Evolutionary conservation across 441 rosid species (phyloP).

Genomic region (Cnidoscolus chayamansa): DNA sequence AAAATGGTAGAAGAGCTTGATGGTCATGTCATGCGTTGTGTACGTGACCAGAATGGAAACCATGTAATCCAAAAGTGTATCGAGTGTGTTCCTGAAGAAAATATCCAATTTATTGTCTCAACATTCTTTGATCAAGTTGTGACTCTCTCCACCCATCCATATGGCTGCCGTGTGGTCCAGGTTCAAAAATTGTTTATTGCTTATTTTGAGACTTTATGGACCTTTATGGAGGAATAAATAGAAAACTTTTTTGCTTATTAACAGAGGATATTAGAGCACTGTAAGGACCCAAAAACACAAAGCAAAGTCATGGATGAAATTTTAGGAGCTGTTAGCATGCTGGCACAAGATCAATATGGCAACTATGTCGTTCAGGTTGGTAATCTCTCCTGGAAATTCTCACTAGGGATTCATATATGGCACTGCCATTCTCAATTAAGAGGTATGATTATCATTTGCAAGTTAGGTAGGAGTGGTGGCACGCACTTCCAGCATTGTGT

Average conservation of each 20-base stretch:
- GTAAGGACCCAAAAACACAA: conserved; percentile 56
- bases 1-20: conserved; percentile 72
- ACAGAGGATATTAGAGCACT: conserved; percentile 74
- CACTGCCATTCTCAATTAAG: too few relatives aligned
- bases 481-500: not conserved
- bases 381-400: conserved; percentile 4
- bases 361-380: conserved; percentile 79
- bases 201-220: conserved; percentile 6
- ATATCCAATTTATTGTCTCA: conserved; percentile 54
- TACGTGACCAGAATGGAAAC: conserved; percentile 79
- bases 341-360: conserved; percentile 79
- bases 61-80: conserved; percentile 84
- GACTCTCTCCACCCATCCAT: conserved; percentile 66
- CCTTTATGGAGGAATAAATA: not conserved
- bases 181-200: conserved; percentile 56
- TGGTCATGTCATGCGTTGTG: conserved; percentile 66
- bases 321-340: conserved; percentile 57
- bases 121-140: conserved; percentile 72
- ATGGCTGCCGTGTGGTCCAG: conserved; percentile 82
- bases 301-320: conserved; percentile 59
- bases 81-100: conserved; percentile 66
- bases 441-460: not conserved
- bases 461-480: not conserved
- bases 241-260: not conserved
- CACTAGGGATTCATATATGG: not conserved